Base-by-base conservation (phyloP, 208 protist species). In the Angomonas desouzai region DNA sequence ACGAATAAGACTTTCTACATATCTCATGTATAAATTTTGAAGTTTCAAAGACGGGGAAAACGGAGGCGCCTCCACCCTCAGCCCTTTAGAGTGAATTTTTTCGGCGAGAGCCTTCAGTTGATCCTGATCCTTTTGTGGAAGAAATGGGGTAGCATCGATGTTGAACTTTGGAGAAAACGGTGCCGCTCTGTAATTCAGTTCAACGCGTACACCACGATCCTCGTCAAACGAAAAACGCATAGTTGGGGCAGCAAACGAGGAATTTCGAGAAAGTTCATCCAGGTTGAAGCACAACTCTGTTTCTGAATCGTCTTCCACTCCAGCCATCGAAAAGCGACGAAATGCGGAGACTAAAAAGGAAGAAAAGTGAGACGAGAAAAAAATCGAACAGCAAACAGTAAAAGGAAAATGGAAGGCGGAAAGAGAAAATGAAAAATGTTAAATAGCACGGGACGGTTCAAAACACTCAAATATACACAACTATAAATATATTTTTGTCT, bases 281-380 rank as follows among this genome's bases (percentile, higher is more conserved):
- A 40, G 13, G 36, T 40, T 40, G 36, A 51, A 51, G 18, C 9
- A 22, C 45, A 51, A 16, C 45, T 51, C 45, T 6, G 36, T 40
- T 40, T 40, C 36, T 6, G 45, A 27, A 51, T 27, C 45, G n/a
- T 23, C 20, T 27, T 51, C 45, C 18, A 22, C 9, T 3, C 6
- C 10, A 23, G 45, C 4, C 45, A 51, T 51, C 9, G 9, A 13
- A 40, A 40, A 40, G 36, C 36, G 6, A 13, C 36, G 36, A 6
- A 40, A 13, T n/a, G n/a, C n/a, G n/a, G n/a, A 76, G 34, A 60
- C 48, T 1, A 64, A 66, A 43, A 47, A 49, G 23, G 60, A 60
- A 27, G 47, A n/a, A 40, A 45, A 62, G 22, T 36, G 16, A 55
- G 32, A 30, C 38, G 18, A 1, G 0, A 27, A 13, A 25, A 22